phyloP scores from a whole-genome alignment of 768 basidiomycete genomes.

The Suillus plorans region DNA sequence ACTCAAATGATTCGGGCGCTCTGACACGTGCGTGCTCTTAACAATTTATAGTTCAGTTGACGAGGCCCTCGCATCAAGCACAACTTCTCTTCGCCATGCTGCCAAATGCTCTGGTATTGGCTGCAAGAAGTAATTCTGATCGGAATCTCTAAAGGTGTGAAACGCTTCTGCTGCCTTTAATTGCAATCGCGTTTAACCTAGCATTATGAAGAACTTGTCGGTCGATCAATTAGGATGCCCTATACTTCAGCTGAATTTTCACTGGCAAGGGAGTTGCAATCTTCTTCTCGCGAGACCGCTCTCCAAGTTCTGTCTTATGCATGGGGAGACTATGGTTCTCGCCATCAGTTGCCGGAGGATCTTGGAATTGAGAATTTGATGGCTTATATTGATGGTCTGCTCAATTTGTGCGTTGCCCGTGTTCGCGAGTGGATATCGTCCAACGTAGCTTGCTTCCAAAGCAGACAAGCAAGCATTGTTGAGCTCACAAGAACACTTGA shows the following conservation, averaged over 20 bases:
- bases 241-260: conserved; percentile 41
- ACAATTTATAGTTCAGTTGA: not conserved
- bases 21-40: conserved; percentile 49
- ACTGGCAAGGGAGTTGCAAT: conserved; percentile 8
- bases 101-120: conserved; percentile 50
- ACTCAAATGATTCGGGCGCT: conserved; percentile 60
- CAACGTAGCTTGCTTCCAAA: conserved; percentile 49
- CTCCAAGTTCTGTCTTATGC: not conserved
- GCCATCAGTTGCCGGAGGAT: conserved; percentile 37
- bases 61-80: conserved; percentile 42
- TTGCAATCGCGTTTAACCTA: not conserved
- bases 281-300: not conserved
- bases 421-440: conserved; percentile 51
- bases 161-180: not conserved
- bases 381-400: conserved; percentile 37
- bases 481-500: conserved; percentile 26
- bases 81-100: conserved; percentile 43
- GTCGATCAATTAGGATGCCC: conserved; percentile 26
- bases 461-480: conserved; percentile 42
- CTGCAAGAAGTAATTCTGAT: conserved; percentile 45
- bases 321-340: conserved; percentile 33
- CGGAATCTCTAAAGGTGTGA: conserved; percentile 50
- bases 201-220: conserved; percentile 40
- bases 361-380: conserved; percentile 43
- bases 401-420: conserved; percentile 43